A percentile compares a stretch with the other conserved stretches of the same genome.
phyloP scores from a whole-genome alignment of 441 rosid species.

The Brassica hybrid region DNA sequence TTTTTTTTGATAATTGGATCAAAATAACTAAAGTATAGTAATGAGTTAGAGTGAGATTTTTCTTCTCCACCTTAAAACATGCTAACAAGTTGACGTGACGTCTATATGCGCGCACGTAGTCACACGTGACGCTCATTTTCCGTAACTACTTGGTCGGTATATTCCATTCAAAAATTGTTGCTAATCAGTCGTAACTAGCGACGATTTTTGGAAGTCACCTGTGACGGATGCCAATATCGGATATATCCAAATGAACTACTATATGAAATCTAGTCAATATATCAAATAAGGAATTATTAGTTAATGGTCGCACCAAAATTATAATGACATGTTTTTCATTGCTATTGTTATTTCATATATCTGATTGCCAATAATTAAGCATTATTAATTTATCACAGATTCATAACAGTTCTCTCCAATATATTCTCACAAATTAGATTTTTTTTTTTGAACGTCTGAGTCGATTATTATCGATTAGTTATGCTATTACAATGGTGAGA shows the following conservation, averaged over 20 bases:
- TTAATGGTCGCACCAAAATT: not conserved
- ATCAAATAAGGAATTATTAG: not conserved
- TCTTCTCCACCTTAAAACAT: constrained; percentile 2
- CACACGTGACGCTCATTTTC: constrained; percentile 2
- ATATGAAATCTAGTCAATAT: not conserved
- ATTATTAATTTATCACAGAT: not conserved
- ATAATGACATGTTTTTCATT: not conserved
- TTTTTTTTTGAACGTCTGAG: no score
- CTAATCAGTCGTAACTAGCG: not conserved
- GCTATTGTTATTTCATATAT: not conserved
- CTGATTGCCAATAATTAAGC: not conserved
- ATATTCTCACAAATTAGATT: no score
- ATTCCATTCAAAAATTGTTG: not conserved
- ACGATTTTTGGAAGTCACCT: not conserved
- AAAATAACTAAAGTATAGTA: no score
- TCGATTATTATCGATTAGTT: no score
- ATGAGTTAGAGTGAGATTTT: not conserved
- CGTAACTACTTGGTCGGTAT: not conserved
- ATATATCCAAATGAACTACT: not conserved
- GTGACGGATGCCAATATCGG: not conserved
- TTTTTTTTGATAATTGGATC: not conserved
- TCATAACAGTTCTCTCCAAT: not conserved
- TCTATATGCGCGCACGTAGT: not conserved
- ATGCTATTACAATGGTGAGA: no score
- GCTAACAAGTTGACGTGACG: not conserved